Base-by-base conservation (phyloP, 371 early-diverging fungal species). In the Lichtheimia corymbifera region DNA sequence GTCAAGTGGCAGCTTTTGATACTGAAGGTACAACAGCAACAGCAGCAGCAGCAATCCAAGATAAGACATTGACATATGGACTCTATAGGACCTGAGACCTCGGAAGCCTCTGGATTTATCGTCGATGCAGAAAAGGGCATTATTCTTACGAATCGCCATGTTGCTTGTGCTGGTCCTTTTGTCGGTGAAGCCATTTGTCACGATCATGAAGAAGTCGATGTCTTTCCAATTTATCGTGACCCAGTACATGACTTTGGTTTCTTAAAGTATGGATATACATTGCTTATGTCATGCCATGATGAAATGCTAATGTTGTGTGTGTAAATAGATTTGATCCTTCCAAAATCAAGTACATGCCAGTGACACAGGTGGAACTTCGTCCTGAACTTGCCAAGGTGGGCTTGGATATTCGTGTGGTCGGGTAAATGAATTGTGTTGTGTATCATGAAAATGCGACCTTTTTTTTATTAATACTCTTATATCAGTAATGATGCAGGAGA, bases 101-200 rank as follows among this genome's bases (percentile, higher is more conserved):
- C 80, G 24, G 77, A 80, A 44, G 96, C 98, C 1, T 90, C 97
- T 9, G 98, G 98, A 12, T 97, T 97, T 70, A 89, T 98, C 12
- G 97, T 98, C 1, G 97, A 98, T 65, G 92, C 91, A 5, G 63
- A 85, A 61, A 81, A 80, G 3, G 98, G 96, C 13, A 83, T 97
- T 42, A 92, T 97, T 52, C 83, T 97, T 30, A 91, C 97, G 7
- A 97, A 97, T 72, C 82, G 97, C 13, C 97, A 97, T 63, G 96
- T 97, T 20, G 93, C 92, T 14, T 91, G 92, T 55, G 87, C 94
- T 1, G 97, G 93, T 12, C 98, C 97, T 4, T 90, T 94, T 64
- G 89, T 93, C 1, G 96, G 93, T 20, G 89, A 88, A 70, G 91
- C 93, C 6, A 82, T 95, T 50, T 94, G 91, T 61, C 89, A 91